Percentiles rank a stretch among this genome's conserved stretches.
Conservation (phyloP, 257 asterid genomes). For the Ligustrum vulgare region DNA sequence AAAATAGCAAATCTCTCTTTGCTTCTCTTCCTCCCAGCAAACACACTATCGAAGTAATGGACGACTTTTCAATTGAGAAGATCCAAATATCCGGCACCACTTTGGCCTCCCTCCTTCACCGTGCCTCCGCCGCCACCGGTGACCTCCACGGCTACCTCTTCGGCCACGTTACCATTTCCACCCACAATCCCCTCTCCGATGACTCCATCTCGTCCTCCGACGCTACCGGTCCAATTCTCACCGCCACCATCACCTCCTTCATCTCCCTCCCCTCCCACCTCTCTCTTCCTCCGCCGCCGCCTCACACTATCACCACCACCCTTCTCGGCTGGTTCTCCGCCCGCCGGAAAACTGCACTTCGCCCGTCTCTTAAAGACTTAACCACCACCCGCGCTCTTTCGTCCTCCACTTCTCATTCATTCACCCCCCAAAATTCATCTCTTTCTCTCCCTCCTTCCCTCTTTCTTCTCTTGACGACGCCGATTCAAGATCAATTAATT, state of each 20-base stretch:
- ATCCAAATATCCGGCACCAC: constrained; percentile 74
- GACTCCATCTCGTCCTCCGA: constrained; percentile 43
- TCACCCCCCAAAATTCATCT: constrained; percentile 47
- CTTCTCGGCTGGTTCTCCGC: constrained; percentile 55
- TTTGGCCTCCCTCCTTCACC: constrained; percentile 78
- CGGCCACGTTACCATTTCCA: constrained; percentile 61
- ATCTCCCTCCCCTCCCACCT: constrained; percentile 64
- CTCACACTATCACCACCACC: constrained; percentile 15
- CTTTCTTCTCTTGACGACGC: constrained; percentile 77
- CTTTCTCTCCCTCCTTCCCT: constrained; percentile 63
- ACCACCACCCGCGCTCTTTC: constrained; percentile 41
- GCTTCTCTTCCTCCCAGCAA: not conserved
- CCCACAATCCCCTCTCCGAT: constrained; percentile 58
- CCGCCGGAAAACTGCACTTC: constrained; percentile 46
- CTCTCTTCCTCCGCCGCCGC: constrained; percentile 41
- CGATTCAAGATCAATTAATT: constrained; percentile 68
- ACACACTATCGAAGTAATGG: constrained; percentile 33
- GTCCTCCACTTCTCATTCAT: constrained; percentile 39
- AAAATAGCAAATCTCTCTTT: not conserved
- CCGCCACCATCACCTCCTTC: constrained; percentile 66
- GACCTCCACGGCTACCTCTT: constrained; percentile 78
- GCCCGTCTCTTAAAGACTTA: constrained; percentile 53
- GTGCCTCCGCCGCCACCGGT: constrained; percentile 58
- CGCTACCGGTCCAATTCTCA: constrained; percentile 36
- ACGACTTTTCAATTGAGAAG: constrained; percentile 57